These are phyloP conservation scores for Dipteronia sinensis DNA, from an alignment of 345 rosid species.

Conservation along the genomic window DNA sequence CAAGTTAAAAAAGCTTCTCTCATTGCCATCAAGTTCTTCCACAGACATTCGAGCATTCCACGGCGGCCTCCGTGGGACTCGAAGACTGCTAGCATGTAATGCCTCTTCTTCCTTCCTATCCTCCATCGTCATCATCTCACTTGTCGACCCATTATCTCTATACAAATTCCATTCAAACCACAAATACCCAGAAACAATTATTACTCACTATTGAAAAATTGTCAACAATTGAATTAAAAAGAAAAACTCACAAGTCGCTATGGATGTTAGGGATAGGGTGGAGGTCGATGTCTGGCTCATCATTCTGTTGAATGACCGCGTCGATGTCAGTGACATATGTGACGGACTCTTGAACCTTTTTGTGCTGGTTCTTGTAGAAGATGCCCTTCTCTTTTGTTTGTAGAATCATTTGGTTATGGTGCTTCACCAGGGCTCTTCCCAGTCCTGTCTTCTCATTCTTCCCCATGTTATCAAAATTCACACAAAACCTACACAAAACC, in stretches of 20 bases:
- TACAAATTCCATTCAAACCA: not conserved
- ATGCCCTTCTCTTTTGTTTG: slow-evolving; percentile 81
- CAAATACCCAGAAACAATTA: not conserved
- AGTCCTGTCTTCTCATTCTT: slow-evolving; percentile 62
- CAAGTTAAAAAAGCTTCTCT: slow-evolving; percentile 68
- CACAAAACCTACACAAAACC: slow-evolving; percentile 14
- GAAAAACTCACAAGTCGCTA: slow-evolving; percentile 55
- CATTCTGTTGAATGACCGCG: slow-evolving; percentile 75
- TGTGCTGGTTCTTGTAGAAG: slow-evolving; percentile 51
- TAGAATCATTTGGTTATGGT: slow-evolving; percentile 82
- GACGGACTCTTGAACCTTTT: slow-evolving; percentile 78
- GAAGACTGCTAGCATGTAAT: slow-evolving; percentile 60
- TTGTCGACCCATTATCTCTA: slow-evolving; percentile 59
- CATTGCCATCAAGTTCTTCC: slow-evolving; percentile 70
- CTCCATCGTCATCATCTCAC: slow-evolving; percentile 41
- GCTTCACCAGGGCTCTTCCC: slow-evolving; percentile 85
- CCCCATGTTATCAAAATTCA: not conserved
- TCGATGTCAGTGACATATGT: slow-evolving; percentile 83
- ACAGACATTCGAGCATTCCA: slow-evolving; percentile 52
- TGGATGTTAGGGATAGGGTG: slow-evolving; percentile 49
- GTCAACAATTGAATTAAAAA: not conserved
- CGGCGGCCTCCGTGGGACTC: slow-evolving; percentile 66
- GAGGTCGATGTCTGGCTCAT: slow-evolving; percentile 60
- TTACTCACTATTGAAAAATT: not conserved
- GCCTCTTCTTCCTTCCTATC: slow-evolving; percentile 79